phyloP scores from a whole-genome alignment of 306 rosid genomes.

The Sechiopsis laciniata region DNA sequence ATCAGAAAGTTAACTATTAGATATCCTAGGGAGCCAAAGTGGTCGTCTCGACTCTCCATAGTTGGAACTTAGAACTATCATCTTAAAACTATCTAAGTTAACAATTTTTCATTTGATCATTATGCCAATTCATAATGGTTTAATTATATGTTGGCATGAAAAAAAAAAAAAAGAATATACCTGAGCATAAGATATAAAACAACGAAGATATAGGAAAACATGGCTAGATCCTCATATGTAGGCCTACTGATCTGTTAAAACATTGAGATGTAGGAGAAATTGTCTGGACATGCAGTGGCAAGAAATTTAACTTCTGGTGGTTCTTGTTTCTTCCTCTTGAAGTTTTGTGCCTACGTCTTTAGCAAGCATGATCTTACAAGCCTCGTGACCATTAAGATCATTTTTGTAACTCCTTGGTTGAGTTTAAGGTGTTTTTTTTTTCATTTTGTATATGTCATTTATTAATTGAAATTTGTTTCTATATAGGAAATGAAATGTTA shows the following conservation, averaged over 20 bases:
- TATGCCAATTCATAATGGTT: neutral
- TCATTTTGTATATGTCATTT: neutral
- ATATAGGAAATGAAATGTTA: neutral
- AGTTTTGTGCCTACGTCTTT: neutral
- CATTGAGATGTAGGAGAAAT: neutral
- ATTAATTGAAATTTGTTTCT: neutral
- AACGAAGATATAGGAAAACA: neutral
- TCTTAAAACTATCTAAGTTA: neutral
- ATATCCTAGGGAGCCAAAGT: neutral
- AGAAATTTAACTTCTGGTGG: neutral
- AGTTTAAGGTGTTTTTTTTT: neutral
- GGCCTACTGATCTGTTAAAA: conserved; percentile 1
- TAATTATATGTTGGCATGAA: neutral
- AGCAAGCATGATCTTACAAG: neutral
- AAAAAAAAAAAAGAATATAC: neutral
- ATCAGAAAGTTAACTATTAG: neutral
- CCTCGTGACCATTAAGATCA: neutral
- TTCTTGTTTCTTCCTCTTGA: neutral
- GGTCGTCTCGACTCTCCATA: neutral
- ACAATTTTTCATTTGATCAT: neutral
- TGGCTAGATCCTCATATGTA: neutral
- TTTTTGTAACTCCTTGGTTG: neutral
- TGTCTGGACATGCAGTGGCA: neutral
- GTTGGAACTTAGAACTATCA: neutral
- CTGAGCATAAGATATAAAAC: neutral